Evolutionary conservation across 2,329 filamentous ascomycete genomes (phyloP), one percentile per base, ranked within the genome.

Genomic region (Fusarium newnesense): DNA sequence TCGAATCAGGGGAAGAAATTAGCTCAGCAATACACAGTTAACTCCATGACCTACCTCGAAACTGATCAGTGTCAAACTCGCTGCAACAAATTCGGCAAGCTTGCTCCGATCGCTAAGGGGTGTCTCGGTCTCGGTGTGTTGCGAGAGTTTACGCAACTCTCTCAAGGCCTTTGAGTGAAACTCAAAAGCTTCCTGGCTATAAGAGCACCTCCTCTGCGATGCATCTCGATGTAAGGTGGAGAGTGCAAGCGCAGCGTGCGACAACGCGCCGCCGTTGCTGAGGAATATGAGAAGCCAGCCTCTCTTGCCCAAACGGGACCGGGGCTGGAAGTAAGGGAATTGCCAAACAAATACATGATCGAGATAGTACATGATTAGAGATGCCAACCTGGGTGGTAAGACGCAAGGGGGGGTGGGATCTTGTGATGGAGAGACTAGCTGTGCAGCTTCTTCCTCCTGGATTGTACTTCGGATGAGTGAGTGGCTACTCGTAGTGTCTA

Each of bases 1-100:
- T 15, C 0, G 28, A 6, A 26, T 9, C 1, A 4, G 9, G 5
- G 0, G 7, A 1, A 19, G 8, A 9, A 19, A 5, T 46, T 9
- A 19, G 9, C 18, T 7, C 18, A 28, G 24, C 8, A 46, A 19
- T 9, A 42, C 16, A 7, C 15, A 16, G 2, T 0, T 13, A 3
- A 5, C 9, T 28, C 0, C 0, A 9, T 9, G 11, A 19, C 5
- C 11, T 18, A 60, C 58, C 58, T 60, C 46, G 7, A 53, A 60
- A 10, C 58, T 60, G 42, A 53, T 43, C 13, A 60, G 7, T 21
- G 36, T 60, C n/a, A 53, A 11, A 6, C 58, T 60, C 7, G 58
- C 46, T 8, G 58, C 46, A 5, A 53, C 19, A 24, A 60, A 60
- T 13, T 43, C 58, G 1, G 46, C 37, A 5, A 60, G 30, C 26